Percentiles rank a stretch among this genome's conserved stretches.
Evolutionary conservation across 139 green algal species (phyloP).

Genomic region (Trebouxia sp.): DNA sequence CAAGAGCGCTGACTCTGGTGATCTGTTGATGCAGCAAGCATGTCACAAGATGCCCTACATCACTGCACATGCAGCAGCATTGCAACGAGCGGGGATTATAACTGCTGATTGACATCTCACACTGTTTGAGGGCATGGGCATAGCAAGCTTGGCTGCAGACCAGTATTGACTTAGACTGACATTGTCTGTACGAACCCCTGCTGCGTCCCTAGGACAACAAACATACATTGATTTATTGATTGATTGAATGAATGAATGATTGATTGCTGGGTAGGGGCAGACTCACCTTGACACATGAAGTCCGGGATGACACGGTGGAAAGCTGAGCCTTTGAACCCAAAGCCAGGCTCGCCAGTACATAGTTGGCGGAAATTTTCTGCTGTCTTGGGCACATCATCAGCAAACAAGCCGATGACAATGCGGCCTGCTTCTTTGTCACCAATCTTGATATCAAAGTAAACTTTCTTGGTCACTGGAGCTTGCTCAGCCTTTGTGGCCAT

Average conservation of each 20-base stretch:
- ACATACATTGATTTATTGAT: not conserved
- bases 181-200: too few species aligned
- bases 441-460: constrained; percentile 91
- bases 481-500: constrained; percentile 26
- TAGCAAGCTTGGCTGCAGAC: too few species aligned
- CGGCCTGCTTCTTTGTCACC: constrained; percentile 74
- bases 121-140: too few species aligned
- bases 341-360: constrained; percentile 52
- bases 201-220: not conserved
- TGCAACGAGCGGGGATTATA: too few species aligned
- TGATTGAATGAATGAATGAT: too few species aligned
- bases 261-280: too few species aligned
- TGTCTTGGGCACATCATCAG: constrained; percentile 83
- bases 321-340: constrained; percentile 45
- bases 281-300: constrained; percentile 34
- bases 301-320: constrained; percentile 65
- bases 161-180: too few species aligned
- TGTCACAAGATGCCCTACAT: not conserved
- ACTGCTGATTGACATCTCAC: too few species aligned
- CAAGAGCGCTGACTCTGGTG: too few species aligned
- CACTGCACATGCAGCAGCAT: too few species aligned
- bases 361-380: constrained; percentile 88
- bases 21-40: not conserved
- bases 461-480: constrained; percentile 50
- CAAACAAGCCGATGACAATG: constrained; percentile 87